phyloP scores from a whole-genome alignment of 1,284 basidiomycete genomes.

The Marasmius sp. region DNA sequence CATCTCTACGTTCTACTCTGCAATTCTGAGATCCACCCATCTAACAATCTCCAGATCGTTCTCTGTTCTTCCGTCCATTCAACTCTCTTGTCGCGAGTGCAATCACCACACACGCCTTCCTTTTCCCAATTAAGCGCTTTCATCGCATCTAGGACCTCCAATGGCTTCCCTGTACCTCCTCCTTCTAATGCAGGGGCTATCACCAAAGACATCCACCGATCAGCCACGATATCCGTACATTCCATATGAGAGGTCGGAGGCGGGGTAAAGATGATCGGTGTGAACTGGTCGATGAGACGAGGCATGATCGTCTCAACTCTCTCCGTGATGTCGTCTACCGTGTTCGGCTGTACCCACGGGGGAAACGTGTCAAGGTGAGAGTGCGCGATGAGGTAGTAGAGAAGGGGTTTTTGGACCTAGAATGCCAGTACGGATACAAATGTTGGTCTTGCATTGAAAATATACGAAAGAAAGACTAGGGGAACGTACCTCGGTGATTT shows the following conservation, averaged over 20 bases:
- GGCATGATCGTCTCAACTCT: slow-evolving; percentile 46
- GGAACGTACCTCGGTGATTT: slow-evolving; percentile 27
- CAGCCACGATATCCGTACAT: slow-evolving; percentile 69
- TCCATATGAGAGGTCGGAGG: slow-evolving; percentile 66
- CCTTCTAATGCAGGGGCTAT: slow-evolving; percentile 59
- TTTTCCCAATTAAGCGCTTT: slow-evolving; percentile 57
- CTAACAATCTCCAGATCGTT: slow-evolving; percentile 59
- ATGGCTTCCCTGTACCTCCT: slow-evolving; percentile 61
- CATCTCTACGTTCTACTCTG: neutral
- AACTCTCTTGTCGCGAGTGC: slow-evolving; percentile 54
- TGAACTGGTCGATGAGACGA: slow-evolving; percentile 60
- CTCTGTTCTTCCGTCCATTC: slow-evolving; percentile 68
- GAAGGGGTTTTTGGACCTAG: slow-evolving; percentile 9
- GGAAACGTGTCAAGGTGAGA: slow-evolving; percentile 8
- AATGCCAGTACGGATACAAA: neutral
- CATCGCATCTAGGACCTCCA: slow-evolving; percentile 63
- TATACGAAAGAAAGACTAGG: neutral
- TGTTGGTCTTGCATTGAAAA: slow-evolving; percentile 37
- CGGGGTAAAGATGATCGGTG: slow-evolving; percentile 69
- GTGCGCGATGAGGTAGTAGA: slow-evolving; percentile 10
- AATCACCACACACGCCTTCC: slow-evolving; percentile 57
- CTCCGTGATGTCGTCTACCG: slow-evolving; percentile 15
- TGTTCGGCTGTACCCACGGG: neutral
- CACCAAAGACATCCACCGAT: slow-evolving; percentile 67
- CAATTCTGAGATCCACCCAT: slow-evolving; percentile 42